A percentile compares a stretch with the other conserved stretches of the same genome.
These are phyloP conservation scores for Podila clonocystis DNA, from an alignment of 192 early-diverging fungal genomes.

Conservation along the genomic window DNA sequence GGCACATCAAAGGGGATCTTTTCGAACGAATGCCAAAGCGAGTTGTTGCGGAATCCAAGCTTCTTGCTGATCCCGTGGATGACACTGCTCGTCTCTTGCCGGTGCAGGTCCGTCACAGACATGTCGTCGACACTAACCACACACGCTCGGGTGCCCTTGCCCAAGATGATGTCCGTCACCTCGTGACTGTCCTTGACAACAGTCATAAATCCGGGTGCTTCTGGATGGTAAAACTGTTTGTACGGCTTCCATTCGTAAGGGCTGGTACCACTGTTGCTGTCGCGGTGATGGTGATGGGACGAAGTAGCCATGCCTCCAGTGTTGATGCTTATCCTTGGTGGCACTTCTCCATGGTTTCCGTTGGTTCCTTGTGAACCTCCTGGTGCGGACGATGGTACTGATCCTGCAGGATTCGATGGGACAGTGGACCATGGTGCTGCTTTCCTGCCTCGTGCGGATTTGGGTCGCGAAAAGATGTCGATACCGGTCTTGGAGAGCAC, in stretches of 20 bases:
- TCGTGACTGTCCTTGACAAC: slow-evolving; percentile 39
- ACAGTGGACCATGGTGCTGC: not conserved
- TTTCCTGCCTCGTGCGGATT: slow-evolving; percentile 16
- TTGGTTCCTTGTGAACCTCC: not conserved
- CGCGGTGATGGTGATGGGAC: not conserved
- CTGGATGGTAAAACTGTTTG: slow-evolving; percentile 49
- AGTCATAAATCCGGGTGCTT: slow-evolving; percentile 49
- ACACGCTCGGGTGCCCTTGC: slow-evolving; percentile 40
- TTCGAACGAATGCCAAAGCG: slow-evolving; percentile 48
- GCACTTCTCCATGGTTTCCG: not conserved
- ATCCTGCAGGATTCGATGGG: not conserved
- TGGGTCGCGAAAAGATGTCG: slow-evolving; percentile 33
- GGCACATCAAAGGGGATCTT: slow-evolving; percentile 52
- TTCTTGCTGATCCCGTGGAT: slow-evolving; percentile 15
- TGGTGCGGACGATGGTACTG: not conserved
- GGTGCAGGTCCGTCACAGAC: slow-evolving; percentile 38
- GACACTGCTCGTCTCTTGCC: slow-evolving; percentile 12
- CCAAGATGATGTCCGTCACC: slow-evolving; percentile 41
- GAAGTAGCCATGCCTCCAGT: not conserved
- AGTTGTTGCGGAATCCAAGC: slow-evolving; percentile 15
- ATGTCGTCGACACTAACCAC: slow-evolving; percentile 38
- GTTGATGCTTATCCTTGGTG: too few relatives aligned
- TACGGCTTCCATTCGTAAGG: slow-evolving; percentile 32
- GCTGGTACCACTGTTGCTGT: not conserved
- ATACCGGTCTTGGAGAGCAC: slow-evolving; percentile 40